Percentiles rank a stretch among this genome's conserved stretches.
Conservation (phyloP, 2,329 filamentous ascomycete genomes). For the Penicillium hordei region DNA sequence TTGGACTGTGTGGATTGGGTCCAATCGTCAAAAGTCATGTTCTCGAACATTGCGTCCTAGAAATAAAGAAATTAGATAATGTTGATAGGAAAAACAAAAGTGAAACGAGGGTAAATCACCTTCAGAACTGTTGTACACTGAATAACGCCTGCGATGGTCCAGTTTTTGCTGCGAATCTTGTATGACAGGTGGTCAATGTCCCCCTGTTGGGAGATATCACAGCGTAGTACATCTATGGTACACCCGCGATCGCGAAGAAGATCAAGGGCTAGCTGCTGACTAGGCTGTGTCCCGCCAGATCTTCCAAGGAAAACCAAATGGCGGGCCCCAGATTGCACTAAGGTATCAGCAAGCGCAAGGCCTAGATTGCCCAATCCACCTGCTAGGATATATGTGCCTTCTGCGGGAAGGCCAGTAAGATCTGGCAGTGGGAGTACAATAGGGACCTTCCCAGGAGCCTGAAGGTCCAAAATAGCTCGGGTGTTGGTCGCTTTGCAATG, state of each 20-base stretch:
- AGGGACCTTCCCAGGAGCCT: constrained; percentile 15
- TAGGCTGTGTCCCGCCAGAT: constrained; percentile 14
- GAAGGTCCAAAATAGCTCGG: constrained; percentile 15
- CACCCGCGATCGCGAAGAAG: constrained; percentile 15
- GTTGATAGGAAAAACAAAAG: not conserved
- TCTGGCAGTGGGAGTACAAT: constrained; percentile 16
- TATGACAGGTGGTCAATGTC: constrained; percentile 16
- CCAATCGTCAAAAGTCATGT: constrained; percentile 20
- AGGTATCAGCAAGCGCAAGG: constrained; percentile 20
- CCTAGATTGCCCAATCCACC: constrained; percentile 26
- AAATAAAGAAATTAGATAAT: not conserved
- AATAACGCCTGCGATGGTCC: constrained; percentile 19
- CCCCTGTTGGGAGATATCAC: constrained; percentile 17
- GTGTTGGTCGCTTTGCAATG: constrained; percentile 9
- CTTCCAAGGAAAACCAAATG: constrained; percentile 26
- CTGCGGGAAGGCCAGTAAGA: constrained; percentile 6
- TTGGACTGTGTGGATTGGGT: constrained; percentile 15
- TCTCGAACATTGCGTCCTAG: constrained; percentile 26
- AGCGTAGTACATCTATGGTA: constrained; percentile 15
- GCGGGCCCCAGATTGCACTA: constrained; percentile 20
- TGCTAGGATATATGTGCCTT: constrained; percentile 22
- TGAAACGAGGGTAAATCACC: not conserved
- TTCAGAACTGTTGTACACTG: constrained; percentile 23
- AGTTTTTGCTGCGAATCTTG: constrained; percentile 14
- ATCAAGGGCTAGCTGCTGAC: constrained; percentile 16